phyloP scores from a whole-genome alignment of 2,329 filamentous ascomycete species.

The Huntiella omanensis region DNA sequence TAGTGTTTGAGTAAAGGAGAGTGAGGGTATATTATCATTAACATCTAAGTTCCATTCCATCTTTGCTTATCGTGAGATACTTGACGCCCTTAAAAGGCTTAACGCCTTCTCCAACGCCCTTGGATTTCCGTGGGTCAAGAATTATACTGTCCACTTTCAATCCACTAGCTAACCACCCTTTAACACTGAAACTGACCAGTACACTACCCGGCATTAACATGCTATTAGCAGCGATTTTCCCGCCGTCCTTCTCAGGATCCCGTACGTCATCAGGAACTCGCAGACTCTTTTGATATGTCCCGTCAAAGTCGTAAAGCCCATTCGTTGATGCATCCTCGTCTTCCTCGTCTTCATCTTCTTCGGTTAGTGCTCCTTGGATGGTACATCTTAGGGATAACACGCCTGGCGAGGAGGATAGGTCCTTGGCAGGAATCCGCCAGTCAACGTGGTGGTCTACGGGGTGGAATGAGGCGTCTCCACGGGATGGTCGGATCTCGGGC shows the following conservation, averaged over 20 bases:
- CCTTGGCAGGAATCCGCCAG: slow-evolving; percentile 68
- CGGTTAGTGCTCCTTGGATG: slow-evolving; percentile 44
- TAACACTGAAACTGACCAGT: slow-evolving; percentile 51
- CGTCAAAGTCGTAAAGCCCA: slow-evolving; percentile 10
- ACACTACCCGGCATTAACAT: slow-evolving; percentile 66
- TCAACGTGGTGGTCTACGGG: slow-evolving; percentile 54
- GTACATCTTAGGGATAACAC: slow-evolving; percentile 63
- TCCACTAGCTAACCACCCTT: slow-evolving; percentile 50
- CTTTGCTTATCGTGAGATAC: slow-evolving; percentile 63
- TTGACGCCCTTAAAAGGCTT: slow-evolving; percentile 98
- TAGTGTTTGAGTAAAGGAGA: slow-evolving; percentile 10
- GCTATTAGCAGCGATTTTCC: slow-evolving; percentile 47
- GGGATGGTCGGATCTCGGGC: slow-evolving; percentile 59
- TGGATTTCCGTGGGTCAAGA: slow-evolving; percentile 59
- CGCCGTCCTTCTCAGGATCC: slow-evolving; percentile 28
- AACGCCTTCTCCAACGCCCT: slow-evolving; percentile 68
- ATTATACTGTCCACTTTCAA: slow-evolving; percentile 49
- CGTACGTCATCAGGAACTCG: slow-evolving; percentile 11
- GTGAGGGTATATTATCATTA: slow-evolving; percentile 14
- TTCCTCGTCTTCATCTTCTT: slow-evolving; percentile 29
- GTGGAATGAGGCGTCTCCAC: slow-evolving; percentile 68
- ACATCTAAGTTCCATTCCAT: slow-evolving; percentile 45
- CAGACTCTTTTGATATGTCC: slow-evolving; percentile 5
- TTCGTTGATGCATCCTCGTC: slow-evolving; percentile 21
- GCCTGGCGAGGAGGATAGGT: slow-evolving; percentile 38